Percentiles rank a stretch among this genome's conserved stretches.
phyloP scores from a whole-genome alignment of 108 stramenopile genomes.

The Cyclotella kingstonii region DNA sequence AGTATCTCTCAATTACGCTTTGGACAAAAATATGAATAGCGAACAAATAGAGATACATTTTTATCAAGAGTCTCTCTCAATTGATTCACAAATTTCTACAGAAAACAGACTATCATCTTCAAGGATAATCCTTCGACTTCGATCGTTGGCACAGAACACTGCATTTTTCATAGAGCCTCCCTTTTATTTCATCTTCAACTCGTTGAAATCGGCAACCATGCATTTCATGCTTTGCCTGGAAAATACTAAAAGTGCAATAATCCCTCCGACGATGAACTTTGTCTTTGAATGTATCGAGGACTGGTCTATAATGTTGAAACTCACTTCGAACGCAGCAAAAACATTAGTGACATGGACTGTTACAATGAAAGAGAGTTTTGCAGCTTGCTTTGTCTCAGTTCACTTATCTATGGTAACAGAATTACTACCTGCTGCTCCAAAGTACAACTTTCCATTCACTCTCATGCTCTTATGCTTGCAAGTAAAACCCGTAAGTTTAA shows the following conservation, averaged over 20 bases:
- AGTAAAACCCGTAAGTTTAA: constrained; percentile 6
- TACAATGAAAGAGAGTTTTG: background rate
- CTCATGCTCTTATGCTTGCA: constrained; percentile 15
- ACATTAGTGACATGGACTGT: background rate
- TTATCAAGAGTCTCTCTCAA: too few species aligned
- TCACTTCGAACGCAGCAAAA: background rate
- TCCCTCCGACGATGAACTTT: background rate
- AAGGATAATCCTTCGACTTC: too few species aligned
- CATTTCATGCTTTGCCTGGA: background rate
- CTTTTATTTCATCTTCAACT: too few species aligned
- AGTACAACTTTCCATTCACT: background rate
- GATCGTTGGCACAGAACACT: too few species aligned
- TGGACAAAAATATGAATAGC: too few species aligned
- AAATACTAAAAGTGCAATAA: background rate
- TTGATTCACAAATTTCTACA: too few species aligned
- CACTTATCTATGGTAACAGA: background rate
- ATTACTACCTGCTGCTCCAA: constrained; percentile 10
- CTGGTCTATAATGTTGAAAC: background rate
- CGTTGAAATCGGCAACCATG: too few species aligned
- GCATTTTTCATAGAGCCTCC: too few species aligned
- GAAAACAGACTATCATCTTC: too few species aligned
- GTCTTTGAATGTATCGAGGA: background rate
- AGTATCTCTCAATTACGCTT: too few species aligned
- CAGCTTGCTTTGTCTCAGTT: background rate
- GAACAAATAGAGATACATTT: too few species aligned